These are phyloP conservation scores for Trypanosoma caninum DNA, from an alignment of 208 protist genomes.

Conservation along the genomic window DNA sequence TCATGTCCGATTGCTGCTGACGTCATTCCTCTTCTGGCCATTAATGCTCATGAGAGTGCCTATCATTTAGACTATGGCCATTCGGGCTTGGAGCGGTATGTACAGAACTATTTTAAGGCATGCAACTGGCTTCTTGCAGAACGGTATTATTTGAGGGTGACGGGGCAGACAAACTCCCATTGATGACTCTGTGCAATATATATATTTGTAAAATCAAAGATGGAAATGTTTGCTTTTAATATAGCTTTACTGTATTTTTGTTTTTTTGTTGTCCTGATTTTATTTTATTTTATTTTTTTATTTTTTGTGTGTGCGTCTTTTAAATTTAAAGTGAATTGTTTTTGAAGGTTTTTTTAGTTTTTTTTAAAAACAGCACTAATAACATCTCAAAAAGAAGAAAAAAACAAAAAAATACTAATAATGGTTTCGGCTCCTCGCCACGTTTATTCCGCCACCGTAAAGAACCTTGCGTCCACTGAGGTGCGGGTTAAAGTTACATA, in stretches of 20 bases:
- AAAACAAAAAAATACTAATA: neutral
- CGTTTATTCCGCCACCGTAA: slow-evolving; percentile 60
- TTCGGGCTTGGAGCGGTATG: slow-evolving; percentile 55
- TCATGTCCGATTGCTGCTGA: slow-evolving; percentile 71
- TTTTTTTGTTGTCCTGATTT: neutral
- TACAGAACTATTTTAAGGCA: slow-evolving; percentile 84
- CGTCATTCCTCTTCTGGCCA: slow-evolving; percentile 65
- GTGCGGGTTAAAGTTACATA: slow-evolving; percentile 44
- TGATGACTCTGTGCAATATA: neutral
- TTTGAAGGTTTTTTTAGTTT: neutral
- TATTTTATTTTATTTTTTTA: neutral
- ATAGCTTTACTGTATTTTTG: neutral
- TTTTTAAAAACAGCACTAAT: too few relatives aligned
- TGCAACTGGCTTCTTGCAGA: slow-evolving; percentile 80
- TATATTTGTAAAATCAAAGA: neutral
- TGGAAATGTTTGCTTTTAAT: neutral
- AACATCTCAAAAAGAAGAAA: neutral
- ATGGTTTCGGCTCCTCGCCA: slow-evolving; percentile 60
- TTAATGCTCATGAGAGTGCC: slow-evolving; percentile 74
- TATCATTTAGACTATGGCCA: slow-evolving; percentile 59
- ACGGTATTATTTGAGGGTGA: slow-evolving; percentile 50
- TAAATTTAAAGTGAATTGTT: neutral
- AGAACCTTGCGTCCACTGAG: slow-evolving; percentile 34
- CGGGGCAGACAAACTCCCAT: slow-evolving; percentile 13
- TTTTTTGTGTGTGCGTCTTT: neutral